Conservation (phyloP, 2,329 filamentous ascomycete species). For the Colletotrichum scovillei region DNA sequence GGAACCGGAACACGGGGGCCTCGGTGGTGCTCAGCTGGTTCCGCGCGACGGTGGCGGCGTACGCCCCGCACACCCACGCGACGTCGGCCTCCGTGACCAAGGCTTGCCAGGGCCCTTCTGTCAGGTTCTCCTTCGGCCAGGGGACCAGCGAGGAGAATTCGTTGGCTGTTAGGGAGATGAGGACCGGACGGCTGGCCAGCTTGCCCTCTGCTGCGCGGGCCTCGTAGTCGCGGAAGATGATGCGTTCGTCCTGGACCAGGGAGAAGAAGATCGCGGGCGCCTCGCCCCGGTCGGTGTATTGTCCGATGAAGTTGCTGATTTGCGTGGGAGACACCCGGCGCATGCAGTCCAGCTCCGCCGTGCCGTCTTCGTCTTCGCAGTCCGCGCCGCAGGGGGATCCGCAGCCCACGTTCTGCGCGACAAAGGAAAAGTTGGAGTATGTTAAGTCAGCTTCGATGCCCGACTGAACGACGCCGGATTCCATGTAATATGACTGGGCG, state of each 20-base stretch:
- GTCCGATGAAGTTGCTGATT: conserved; percentile 46
- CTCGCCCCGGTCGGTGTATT: conserved; percentile 40
- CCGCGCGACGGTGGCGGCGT: conserved; percentile 41
- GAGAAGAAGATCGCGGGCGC: conserved; percentile 41
- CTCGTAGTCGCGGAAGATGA: conserved; percentile 46
- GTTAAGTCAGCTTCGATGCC: conserved; percentile 40
- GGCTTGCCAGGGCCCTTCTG: conserved; percentile 42
- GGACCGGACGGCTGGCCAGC: conserved; percentile 41
- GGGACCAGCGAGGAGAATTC: conserved; percentile 43
- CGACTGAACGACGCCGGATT: conserved; percentile 52
- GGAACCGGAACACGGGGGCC: conserved; percentile 51
- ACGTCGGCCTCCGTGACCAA: conserved; percentile 28
- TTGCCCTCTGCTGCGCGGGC: conserved; percentile 40
- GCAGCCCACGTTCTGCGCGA: conserved; percentile 48
- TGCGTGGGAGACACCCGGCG: conserved; percentile 44
- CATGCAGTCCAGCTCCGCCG: conserved; percentile 50
- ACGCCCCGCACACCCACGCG: conserved; percentile 43
- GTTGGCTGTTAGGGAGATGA: conserved; percentile 48
- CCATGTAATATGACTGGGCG: conserved; percentile 51
- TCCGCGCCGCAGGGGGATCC: conserved; percentile 38
- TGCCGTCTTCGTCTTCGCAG: conserved; percentile 22
- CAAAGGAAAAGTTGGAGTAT: conserved; percentile 48
- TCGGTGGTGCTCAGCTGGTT: conserved; percentile 38
- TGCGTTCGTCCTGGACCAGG: conserved; percentile 42
- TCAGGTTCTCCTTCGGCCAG: conserved; percentile 43